Base-by-base conservation (phyloP, 1,284 basidiomycete genomes). In the Marasmius tenuissimus region DNA sequence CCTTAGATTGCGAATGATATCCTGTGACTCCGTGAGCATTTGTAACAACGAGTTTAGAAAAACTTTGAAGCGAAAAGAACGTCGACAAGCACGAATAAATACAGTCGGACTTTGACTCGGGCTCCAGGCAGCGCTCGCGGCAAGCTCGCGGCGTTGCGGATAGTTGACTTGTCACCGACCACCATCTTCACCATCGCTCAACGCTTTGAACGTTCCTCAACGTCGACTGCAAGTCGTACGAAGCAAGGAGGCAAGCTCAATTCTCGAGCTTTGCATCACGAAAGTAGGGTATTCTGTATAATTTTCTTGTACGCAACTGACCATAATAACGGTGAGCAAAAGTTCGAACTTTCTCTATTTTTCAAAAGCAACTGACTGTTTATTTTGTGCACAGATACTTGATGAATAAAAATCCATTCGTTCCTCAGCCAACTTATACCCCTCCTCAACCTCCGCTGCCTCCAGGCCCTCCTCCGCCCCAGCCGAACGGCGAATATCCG, bases 381-480 rank as follows among this genome's bases (percentile, higher is more conserved):
- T 2, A 27, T 27, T 47, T n/a, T 11, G 11, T 2, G 16, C 16
- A 47, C 14, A 47, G 45, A n/a, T 47, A 47, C 16, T 20, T 40
- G 48, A 88, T 92, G 90, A 88, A 92, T 78, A 92, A 91, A 78
- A 92, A 92, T 73, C 90, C 89, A 0, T 92, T 92, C 67, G 80
- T 87, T 63, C 86, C 89, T 33, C 83, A 85, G 57, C 84, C 87
- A 18, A 80, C 83, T 45, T 91, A 88, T 71, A 82, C 85, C 10
- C 81, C 84, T 39, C 86, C 85, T 55, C 89, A 89, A 69, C 89
- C 90, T 2, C 91, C 90, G 47, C 78, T 92, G 48, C 91, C 91
- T 58, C 89, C 90, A 27, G 91, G 89, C 20, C 91, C 88, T 61
- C 89, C 91, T 16, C 90, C 90, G 3, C 82, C 84, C 55, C 85